A percentile compares a stretch with the other conserved stretches of the same genome.
phyloP scores from a whole-genome alignment of 495 filamentous ascomycete species.

The Chaetomium fimeti region DNA sequence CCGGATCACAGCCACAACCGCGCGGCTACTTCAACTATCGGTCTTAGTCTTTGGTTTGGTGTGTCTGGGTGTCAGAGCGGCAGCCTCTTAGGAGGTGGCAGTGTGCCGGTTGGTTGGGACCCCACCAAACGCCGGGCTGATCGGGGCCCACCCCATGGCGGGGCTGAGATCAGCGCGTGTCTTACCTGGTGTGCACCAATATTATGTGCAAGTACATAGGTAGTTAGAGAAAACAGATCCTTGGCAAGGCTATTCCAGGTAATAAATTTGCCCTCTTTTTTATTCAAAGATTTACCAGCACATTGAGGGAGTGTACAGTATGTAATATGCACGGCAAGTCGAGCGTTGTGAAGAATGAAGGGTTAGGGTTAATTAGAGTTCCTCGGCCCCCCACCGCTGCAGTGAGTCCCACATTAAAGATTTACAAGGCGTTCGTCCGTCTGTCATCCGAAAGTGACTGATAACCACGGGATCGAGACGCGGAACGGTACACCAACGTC shows the following conservation, averaged over 20 bases:
- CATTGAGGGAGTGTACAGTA: background rate
- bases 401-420: slow-evolving; percentile 10
- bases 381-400: background rate
- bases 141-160: background rate
- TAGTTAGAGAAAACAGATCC: no score
- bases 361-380: slow-evolving; percentile 2
- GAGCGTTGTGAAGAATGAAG: background rate
- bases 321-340: background rate
- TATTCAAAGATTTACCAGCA: background rate
- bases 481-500: background rate
- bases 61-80: background rate
- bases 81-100: slow-evolving; percentile 28
- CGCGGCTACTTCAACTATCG: background rate
- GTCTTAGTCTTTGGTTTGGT: background rate
- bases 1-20: background rate
- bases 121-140: slow-evolving; percentile 4
- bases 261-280: background rate
- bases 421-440: slow-evolving; percentile 4
- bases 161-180: background rate
- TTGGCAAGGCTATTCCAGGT: background rate
- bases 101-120: slow-evolving; percentile 13
- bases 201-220: no score
- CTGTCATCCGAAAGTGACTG: slow-evolving; percentile 10
- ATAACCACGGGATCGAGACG: background rate
- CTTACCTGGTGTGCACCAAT: no score